Evolutionary conservation across 2,329 filamentous ascomycete species (phyloP).

Genomic region (Hymenoscyphus salicellus): DNA sequence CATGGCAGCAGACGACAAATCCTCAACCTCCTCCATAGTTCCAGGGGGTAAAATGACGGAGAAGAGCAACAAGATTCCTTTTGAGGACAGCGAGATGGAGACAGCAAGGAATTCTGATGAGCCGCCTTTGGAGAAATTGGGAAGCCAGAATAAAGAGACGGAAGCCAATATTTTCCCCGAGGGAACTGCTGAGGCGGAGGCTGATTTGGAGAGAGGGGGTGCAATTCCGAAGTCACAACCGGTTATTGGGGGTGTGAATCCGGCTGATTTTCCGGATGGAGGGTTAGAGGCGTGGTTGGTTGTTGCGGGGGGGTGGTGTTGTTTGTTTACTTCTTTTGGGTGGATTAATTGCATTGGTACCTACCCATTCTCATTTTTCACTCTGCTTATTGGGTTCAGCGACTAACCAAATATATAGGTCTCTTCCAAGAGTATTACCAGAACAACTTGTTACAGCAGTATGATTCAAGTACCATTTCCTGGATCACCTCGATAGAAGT

Average conservation of each 20-base stretch:
- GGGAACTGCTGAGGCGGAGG: conserved; percentile 86
- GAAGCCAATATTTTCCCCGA: conserved; percentile 67
- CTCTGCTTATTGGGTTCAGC: neutral
- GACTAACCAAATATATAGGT: conserved; percentile 37
- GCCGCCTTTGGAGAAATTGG: conserved; percentile 16
- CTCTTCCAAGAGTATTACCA: conserved; percentile 60
- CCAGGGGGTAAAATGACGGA: conserved; percentile 12
- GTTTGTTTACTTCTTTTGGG: conserved; percentile 49
- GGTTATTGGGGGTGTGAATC: conserved; percentile 35
- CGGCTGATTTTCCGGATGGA: conserved; percentile 58
- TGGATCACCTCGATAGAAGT: conserved; percentile 59
- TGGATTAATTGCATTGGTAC: conserved; percentile 50
- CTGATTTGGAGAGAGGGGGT: conserved; percentile 65
- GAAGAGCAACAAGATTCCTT: conserved; percentile 2
- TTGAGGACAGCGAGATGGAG: conserved; percentile 4
- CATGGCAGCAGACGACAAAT: conserved; percentile 9
- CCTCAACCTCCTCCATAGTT: conserved; percentile 10
- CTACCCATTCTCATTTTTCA: neutral
- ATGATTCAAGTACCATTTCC: conserved; percentile 54
- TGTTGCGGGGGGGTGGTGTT: conserved; percentile 48
- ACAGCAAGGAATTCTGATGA: conserved; percentile 6
- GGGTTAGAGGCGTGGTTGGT: conserved; percentile 55
- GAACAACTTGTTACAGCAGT: conserved; percentile 44
- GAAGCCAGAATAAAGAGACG: conserved; percentile 36
- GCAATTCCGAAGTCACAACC: conserved; percentile 18